Conservation (phyloP, 768 basidiomycete genomes). For the Serendipita vermifera region DNA sequence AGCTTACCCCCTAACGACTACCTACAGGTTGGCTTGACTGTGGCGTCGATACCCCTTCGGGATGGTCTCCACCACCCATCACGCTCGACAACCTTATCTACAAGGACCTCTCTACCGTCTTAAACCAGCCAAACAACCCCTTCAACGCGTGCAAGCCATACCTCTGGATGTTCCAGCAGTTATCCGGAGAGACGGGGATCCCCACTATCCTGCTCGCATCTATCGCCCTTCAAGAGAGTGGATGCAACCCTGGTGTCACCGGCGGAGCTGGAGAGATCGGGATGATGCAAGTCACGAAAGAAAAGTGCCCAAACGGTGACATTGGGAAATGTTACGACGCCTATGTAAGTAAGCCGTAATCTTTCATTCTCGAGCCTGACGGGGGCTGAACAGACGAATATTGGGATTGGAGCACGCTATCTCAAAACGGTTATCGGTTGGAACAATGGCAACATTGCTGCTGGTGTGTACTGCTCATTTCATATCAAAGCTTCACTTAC, state of each 20-base stretch:
- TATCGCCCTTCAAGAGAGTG: slow-evolving; percentile 80
- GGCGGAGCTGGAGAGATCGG: slow-evolving; percentile 58
- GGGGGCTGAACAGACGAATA: not conserved
- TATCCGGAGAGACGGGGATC: slow-evolving; percentile 21
- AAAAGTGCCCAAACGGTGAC: slow-evolving; percentile 32
- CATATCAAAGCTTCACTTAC: not conserved
- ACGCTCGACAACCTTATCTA: slow-evolving; percentile 31
- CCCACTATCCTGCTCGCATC: slow-evolving; percentile 71
- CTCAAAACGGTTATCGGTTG: not conserved
- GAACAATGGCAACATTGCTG: slow-evolving; percentile 2
- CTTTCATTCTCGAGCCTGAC: not conserved
- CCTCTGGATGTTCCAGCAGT: slow-evolving; percentile 37
- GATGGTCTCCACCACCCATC: slow-evolving; percentile 64
- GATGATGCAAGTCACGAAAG: slow-evolving; percentile 63
- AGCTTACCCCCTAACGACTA: not conserved
- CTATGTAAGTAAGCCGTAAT: not conserved
- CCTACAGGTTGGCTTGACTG: slow-evolving; percentile 56
- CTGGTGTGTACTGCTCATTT: not conserved
- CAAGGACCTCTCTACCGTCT: slow-evolving; percentile 24
- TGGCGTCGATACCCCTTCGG: slow-evolving; percentile 37
- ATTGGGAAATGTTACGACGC: not conserved
- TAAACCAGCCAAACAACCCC: slow-evolving; percentile 35
- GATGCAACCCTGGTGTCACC: slow-evolving; percentile 50
- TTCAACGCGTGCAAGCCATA: slow-evolving; percentile 47
- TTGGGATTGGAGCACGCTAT: slow-evolving; percentile 7